These are phyloP conservation scores for Diaporthe sp. DNA, from an alignment of 2,329 filamentous ascomycete genomes.

Conservation along the genomic window DNA sequence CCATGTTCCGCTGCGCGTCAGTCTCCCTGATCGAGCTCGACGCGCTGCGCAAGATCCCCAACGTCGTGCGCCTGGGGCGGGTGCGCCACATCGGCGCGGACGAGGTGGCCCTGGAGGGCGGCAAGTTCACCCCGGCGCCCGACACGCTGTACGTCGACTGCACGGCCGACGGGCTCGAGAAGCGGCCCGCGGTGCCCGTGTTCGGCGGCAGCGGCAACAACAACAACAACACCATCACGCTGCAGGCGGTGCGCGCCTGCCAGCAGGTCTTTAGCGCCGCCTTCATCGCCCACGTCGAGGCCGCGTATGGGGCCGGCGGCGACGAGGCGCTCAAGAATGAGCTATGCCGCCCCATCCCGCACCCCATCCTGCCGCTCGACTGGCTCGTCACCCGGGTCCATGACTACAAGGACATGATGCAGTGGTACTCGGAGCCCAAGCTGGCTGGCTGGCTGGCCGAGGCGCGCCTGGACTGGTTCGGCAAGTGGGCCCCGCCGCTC, in stretches of 20 bases:
- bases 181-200: neutral
- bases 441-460: neutral
- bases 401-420: neutral
- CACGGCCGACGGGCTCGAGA: neutral
- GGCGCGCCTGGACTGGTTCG: neutral
- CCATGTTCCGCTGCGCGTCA: neutral
- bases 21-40: neutral
- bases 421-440: neutral
- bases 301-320: neutral
- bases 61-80: neutral
- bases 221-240: neutral
- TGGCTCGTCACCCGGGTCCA: neutral
- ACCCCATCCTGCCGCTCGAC: neutral
- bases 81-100: neutral
- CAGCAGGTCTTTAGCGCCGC: conserved; percentile 14
- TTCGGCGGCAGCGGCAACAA: too few relatives aligned
- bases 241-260: neutral
- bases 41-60: neutral
- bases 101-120: neutral
- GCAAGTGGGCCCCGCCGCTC: neutral
- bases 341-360: neutral
- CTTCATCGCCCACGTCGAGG: conserved; percentile 1
- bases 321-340: neutral
- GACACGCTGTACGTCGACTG: conserved; percentile 7
- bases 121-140: neutral